phyloP scores from a whole-genome alignment of 257 asterid genomes.

The Jaltomata sinuosa region DNA sequence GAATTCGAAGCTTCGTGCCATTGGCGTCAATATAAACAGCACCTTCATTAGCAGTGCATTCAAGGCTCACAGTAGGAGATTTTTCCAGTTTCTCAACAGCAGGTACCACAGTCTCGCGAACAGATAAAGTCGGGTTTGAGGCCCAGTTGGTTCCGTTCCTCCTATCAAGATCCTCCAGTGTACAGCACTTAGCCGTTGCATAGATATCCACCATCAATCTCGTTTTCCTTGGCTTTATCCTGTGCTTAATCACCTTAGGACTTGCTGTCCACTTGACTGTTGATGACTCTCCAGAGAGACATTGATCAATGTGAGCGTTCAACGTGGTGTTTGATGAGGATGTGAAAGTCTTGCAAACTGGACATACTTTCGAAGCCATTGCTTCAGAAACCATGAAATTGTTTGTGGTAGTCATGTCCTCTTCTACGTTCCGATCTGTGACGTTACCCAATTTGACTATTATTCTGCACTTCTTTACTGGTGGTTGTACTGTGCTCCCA shows the following conservation, averaged over 20 bases:
- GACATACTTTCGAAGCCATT: slow-evolving; percentile 90
- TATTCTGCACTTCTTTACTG: slow-evolving; percentile 54
- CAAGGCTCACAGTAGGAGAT: slow-evolving; percentile 17
- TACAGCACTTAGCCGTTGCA: slow-evolving; percentile 48
- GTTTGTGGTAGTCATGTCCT: slow-evolving; percentile 28
- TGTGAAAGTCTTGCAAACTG: slow-evolving; percentile 87
- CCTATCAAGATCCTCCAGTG: slow-evolving; percentile 88
- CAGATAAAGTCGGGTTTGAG: slow-evolving; percentile 22
- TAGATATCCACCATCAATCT: slow-evolving; percentile 73
- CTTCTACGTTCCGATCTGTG: slow-evolving; percentile 25
- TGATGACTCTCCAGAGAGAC: slow-evolving; percentile 66
- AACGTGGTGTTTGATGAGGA: slow-evolving; percentile 93
- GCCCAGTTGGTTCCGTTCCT: slow-evolving; percentile 88
- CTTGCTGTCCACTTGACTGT: slow-evolving; percentile 27
- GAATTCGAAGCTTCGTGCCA: slow-evolving; percentile 72
- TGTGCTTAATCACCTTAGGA: slow-evolving; percentile 50
- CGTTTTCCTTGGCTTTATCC: slow-evolving; percentile 62
- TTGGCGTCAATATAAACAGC: slow-evolving; percentile 71
- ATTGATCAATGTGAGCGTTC: slow-evolving; percentile 95
- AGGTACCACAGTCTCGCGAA: slow-evolving; percentile 28
- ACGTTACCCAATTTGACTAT: slow-evolving; percentile 34
- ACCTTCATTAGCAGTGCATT: slow-evolving; percentile 39
- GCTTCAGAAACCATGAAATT: slow-evolving; percentile 40
- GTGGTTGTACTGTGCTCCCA: slow-evolving; percentile 19
- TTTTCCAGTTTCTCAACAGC: slow-evolving; percentile 18